These are phyloP conservation scores for Acorus calamus DNA, from an alignment of 106 monocot genomes.

Conservation along the genomic window DNA sequence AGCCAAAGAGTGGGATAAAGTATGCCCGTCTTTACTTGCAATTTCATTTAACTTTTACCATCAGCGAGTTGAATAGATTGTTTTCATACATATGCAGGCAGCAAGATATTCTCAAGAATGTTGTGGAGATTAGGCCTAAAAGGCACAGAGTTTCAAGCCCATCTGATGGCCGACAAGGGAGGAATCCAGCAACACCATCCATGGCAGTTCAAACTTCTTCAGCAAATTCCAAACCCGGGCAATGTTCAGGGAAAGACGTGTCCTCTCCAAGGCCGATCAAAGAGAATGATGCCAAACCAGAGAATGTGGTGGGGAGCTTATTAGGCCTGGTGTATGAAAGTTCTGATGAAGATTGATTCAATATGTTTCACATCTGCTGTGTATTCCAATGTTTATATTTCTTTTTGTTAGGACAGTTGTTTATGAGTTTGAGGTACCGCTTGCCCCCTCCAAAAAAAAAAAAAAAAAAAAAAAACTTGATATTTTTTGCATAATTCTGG, in stretches of 20 bases:
- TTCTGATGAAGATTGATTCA: constrained; percentile 49
- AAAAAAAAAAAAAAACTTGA: too few species aligned
- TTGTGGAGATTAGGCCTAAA: constrained; percentile 84
- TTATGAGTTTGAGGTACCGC: too few species aligned
- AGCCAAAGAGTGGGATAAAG: constrained; percentile 86
- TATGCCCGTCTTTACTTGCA: neutral
- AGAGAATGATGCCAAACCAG: neutral
- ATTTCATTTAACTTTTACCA: neutral
- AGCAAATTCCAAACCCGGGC: neutral
- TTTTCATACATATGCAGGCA: constrained; percentile 33
- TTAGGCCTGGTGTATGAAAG: constrained; percentile 60
- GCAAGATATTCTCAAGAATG: constrained; percentile 85
- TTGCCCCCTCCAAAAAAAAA: too few species aligned
- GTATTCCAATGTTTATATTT: too few species aligned
- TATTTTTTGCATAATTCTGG: too few species aligned
- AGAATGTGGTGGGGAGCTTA: constrained; percentile 16
- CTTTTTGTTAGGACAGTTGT: too few species aligned
- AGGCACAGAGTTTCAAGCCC: constrained; percentile 32
- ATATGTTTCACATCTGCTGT: too few species aligned
- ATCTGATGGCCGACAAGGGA: constrained; percentile 10
- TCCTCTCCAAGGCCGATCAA: neutral
- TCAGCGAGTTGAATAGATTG: neutral
- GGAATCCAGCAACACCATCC: neutral
- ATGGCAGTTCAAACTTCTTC: neutral
- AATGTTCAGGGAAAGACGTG: neutral